phyloP scores from a whole-genome alignment of 495 filamentous ascomycete genomes.

The Penicillium cataractarum region DNA sequence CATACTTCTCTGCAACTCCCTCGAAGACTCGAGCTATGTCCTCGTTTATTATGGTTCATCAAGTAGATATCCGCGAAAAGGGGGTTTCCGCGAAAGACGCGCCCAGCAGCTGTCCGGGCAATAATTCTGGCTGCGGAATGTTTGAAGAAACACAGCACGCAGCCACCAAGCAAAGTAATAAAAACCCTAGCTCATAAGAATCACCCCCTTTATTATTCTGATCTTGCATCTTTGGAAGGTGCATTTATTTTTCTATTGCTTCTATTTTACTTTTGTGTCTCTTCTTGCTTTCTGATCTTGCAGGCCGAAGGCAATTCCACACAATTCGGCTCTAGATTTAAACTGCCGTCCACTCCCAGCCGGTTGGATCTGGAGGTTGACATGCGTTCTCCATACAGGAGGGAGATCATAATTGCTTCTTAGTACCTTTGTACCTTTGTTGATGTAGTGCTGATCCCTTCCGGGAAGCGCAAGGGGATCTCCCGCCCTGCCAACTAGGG shows the following conservation, averaged over 20 bases:
- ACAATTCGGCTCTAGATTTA: constrained; percentile 12
- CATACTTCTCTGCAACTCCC: background rate
- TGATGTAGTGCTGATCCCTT: background rate
- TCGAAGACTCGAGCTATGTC: constrained; percentile 2
- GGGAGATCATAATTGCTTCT: constrained; percentile 1
- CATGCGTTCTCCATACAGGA: constrained; percentile 2
- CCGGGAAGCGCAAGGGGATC: constrained; percentile 4
- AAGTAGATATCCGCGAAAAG: constrained; percentile 15
- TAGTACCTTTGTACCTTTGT: constrained; percentile 2
- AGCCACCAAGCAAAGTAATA: background rate
- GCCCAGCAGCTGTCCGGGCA: constrained; percentile 24
- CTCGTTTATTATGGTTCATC: constrained; percentile 6
- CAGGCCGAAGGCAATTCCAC: background rate
- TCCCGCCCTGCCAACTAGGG: constrained; percentile 1
- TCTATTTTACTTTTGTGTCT: background rate
- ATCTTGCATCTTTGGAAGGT: background rate
- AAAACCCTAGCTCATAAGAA: background rate
- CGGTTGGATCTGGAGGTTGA: constrained; percentile 16
- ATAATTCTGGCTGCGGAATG: constrained; percentile 22
- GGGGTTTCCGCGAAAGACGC: constrained; percentile 11
- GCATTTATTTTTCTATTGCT: background rate
- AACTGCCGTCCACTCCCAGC: constrained; percentile 12
- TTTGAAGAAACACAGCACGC: constrained; percentile 7
- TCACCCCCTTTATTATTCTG: constrained; percentile 7
- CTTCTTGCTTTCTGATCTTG: background rate